phyloP scores from a whole-genome alignment of 1,284 basidiomycete species.

The Ganoderma multipileum region DNA sequence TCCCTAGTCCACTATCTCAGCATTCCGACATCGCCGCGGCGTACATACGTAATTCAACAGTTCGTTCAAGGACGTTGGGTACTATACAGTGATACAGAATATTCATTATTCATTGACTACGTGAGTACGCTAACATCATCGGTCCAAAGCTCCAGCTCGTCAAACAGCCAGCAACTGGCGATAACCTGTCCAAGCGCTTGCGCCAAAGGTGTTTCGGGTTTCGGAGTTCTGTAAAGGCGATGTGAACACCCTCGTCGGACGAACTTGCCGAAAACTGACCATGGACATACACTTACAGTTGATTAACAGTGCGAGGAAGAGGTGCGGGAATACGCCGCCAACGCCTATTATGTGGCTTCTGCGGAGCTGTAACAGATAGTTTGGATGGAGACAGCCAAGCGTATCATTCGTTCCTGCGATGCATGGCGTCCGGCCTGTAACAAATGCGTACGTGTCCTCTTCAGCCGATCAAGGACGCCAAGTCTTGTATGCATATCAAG shows the following conservation, averaged over 20 bases:
- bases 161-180: constrained; percentile 38
- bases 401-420: background rate
- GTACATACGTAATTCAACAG: too few species aligned
- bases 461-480: background rate
- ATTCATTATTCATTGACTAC: background rate
- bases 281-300: constrained; percentile 30
- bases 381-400: constrained; percentile 20
- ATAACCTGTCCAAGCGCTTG: constrained; percentile 40
- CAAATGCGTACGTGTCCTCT: background rate
- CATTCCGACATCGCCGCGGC: background rate
- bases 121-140: too few species aligned
- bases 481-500: background rate
- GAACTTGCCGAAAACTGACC: background rate
- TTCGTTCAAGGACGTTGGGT: background rate
- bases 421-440: background rate
- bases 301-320: constrained; percentile 39
- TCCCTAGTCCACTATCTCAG: constrained; percentile 5
- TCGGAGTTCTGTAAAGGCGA: constrained; percentile 33
- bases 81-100: background rate
- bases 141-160: constrained; percentile 34
- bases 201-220: constrained; percentile 39
- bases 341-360: constrained; percentile 32
- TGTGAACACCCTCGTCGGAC: background rate
- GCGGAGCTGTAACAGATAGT: constrained; percentile 32
- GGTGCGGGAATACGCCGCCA: constrained; percentile 20